Evolutionary conservation across 768 basidiomycete species (phyloP), one percentile per base, ranked within the genome.

Genomic region (Russula lepida): DNA sequence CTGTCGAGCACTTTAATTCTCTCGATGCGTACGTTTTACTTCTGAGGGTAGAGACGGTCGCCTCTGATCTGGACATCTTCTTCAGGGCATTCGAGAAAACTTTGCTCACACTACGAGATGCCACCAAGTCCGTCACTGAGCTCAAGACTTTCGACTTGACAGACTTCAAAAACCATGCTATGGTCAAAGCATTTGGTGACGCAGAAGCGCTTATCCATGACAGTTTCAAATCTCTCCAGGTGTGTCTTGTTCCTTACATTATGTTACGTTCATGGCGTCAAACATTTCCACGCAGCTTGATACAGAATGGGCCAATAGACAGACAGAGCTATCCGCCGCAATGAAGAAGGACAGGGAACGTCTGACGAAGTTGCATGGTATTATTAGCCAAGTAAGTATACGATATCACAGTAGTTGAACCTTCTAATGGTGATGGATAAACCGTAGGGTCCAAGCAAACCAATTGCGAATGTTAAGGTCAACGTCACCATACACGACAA

Each of bases 11-110:
- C 19, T 21, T 25, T 27, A 21, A 49, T n/a, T 25, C 55, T 43
- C 21, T 64, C 2, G 63, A 63, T 21, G 56, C 49, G 63, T 64
- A 54, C 8, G 63, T 64, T 54, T 12, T n/a, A 28, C 13, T n/a
- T 17, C 6, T n/a, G 9, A 1, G 5, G 2, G 2, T 13, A 12
- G 6, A 35, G 30, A 23, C 27, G 12, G n/a, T 46, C 8, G 12
- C 11, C 13, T 6, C 11, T 46, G n/a, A 49, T 19, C 12, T 15
- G 39, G 8, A 58, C 17, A 11, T 6, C 3, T 27, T 12, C 21
- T 19, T n/a, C 46, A 63, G 62, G 7, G 52, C 62, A 12, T 58
- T 53, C 52, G 27, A 49, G 25, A 47, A 58, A 33, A 54, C 56
- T 2, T 30, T 63, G 46, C 7, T 2, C 15, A 46, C 46, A 35